Evolutionary conservation across 1,284 basidiomycete species (phyloP).

Genomic region (Ganoderma meredithae): DNA sequence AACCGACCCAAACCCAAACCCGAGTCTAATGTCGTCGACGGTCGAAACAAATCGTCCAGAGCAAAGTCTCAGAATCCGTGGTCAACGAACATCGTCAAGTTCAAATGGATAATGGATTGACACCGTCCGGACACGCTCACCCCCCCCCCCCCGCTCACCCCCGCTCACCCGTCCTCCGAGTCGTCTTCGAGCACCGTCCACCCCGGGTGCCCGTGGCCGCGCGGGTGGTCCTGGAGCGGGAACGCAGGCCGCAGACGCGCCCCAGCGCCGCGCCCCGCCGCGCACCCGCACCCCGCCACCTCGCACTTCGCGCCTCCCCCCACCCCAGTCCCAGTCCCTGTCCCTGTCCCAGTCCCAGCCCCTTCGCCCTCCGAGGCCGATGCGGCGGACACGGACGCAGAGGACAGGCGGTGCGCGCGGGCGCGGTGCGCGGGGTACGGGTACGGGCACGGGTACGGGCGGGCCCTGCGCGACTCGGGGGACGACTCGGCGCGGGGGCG

Average conservation of each 20-base stretch:
- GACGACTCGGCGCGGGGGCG: conserved; percentile 21
- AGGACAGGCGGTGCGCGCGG: conserved; percentile 15
- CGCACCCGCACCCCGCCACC: conserved; percentile 29
- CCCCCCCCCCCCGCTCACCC: no score
- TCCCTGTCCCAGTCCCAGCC: conserved; percentile 1
- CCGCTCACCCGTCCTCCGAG: conserved; percentile 19
- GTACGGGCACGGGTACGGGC: conserved; percentile 31
- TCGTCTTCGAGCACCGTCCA: conserved; percentile 31
- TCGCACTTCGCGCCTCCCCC: conserved; percentile 13
- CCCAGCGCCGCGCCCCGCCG: conserved; percentile 16
- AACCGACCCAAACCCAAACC: background rate
- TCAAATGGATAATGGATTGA: no score
- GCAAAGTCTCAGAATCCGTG: no score
- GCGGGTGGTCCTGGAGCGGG: conserved; percentile 25
- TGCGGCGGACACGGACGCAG: background rate
- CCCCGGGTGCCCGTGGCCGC: conserved; percentile 1
- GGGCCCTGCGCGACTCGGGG: conserved; percentile 21
- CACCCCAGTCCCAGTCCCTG: background rate
- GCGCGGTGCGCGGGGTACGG: conserved; percentile 26
- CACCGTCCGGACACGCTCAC: background rate
- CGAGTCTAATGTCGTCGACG: no score
- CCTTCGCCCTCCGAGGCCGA: background rate
- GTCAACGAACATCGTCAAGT: background rate
- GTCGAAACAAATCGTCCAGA: no score
- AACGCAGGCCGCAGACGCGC: conserved; percentile 30